These are phyloP conservation scores for Pythium biforme DNA, from an alignment of 352 stramenopile species.

Conservation along the genomic window DNA sequence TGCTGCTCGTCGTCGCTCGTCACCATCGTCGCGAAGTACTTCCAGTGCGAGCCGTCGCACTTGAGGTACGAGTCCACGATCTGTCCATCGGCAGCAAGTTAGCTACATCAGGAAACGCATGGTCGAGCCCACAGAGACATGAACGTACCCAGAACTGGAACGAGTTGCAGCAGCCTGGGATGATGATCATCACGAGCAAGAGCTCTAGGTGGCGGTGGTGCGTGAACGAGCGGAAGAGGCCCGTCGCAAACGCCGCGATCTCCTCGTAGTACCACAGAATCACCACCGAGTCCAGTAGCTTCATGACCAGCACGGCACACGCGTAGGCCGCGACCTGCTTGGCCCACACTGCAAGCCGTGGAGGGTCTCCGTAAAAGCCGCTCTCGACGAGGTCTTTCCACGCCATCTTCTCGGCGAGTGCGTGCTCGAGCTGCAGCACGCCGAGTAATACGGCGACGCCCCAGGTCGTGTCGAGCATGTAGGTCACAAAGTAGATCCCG, in stretches of 20 bases:
- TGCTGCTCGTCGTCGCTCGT: conserved; percentile 37
- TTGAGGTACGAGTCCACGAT: conserved; percentile 70
- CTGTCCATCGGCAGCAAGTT: conserved; percentile 15
- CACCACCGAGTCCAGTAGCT: conserved; percentile 42
- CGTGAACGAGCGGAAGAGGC: conserved; percentile 51
- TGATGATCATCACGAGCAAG: conserved; percentile 75
- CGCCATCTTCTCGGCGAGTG: conserved; percentile 32
- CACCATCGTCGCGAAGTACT: conserved; percentile 31
- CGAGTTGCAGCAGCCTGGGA: conserved; percentile 63
- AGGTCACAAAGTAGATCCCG: conserved; percentile 73
- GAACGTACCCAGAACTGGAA: conserved; percentile 72
- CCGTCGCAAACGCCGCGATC: conserved; percentile 43
- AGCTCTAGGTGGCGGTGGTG: conserved; percentile 69
- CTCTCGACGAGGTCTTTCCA: conserved; percentile 45
- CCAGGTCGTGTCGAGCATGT: conserved; percentile 64
- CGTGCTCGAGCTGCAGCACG: conserved; percentile 44
- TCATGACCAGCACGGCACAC: conserved; percentile 48
- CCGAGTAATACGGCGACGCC: conserved; percentile 48
- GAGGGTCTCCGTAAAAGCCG: conserved; percentile 71
- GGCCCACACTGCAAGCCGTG: conserved; percentile 51
- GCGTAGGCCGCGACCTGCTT: conserved; percentile 55
- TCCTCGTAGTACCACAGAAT: conserved; percentile 43
- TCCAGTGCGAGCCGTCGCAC: conserved; percentile 40
- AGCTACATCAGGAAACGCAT: neutral
- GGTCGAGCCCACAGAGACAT: neutral